Evolutionary conservation across 2,329 filamentous ascomycete species (phyloP).

Genomic region (Monosporascus sp.): DNA sequence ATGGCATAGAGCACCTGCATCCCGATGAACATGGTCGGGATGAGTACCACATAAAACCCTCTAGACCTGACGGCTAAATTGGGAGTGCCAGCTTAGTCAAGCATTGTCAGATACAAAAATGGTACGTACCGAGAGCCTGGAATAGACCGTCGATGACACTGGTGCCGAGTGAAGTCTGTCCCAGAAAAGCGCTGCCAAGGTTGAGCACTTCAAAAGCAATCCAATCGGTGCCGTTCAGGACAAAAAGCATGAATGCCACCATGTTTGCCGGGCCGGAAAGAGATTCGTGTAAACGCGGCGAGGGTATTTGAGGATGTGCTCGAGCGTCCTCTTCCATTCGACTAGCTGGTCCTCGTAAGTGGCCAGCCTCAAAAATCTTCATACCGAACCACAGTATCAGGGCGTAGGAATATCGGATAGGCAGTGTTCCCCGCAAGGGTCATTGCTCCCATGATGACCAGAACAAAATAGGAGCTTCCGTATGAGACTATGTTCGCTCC

Average conservation of each 20-base stretch:
- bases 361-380: too few species aligned
- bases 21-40: conserved; percentile 45
- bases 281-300: conserved; percentile 57
- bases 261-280: conserved; percentile 58
- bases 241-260: conserved; percentile 56
- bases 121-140: conserved; percentile 47
- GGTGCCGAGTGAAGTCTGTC: conserved; percentile 43
- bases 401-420: too few species aligned
- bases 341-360: conserved; percentile 31
- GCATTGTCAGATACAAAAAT: neutral
- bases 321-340: conserved; percentile 43
- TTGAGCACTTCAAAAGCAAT: conserved; percentile 60
- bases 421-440: too few species aligned
- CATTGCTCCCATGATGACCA: too few species aligned
- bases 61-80: conserved; percentile 56
- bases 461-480: too few species aligned
- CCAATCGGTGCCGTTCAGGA: conserved; percentile 61
- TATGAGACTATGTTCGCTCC: too few species aligned
- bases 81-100: conserved; percentile 5
- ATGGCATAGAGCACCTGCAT: conserved; percentile 43
- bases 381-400: too few species aligned
- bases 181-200: conserved; percentile 52
- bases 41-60: conserved; percentile 60
- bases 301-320: conserved; percentile 45
- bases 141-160: conserved; percentile 61